Conservation (phyloP, 2,329 filamentous ascomycete species). For the Neopestalotiopsis sp. region DNA sequence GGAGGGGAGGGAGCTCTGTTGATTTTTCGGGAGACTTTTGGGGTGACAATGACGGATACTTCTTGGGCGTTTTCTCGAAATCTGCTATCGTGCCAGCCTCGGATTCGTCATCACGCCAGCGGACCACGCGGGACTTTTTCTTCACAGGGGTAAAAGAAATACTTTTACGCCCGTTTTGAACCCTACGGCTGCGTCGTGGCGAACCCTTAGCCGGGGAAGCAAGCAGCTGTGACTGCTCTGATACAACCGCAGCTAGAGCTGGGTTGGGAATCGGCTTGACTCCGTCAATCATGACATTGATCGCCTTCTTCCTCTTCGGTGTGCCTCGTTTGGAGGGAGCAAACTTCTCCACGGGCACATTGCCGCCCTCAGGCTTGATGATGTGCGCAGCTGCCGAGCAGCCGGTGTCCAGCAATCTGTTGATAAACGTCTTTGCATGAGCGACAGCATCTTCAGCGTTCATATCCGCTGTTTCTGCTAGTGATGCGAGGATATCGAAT, state of each 20-base stretch:
- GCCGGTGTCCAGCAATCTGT: slow-evolving; percentile 78
- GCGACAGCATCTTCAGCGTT: slow-evolving; percentile 81
- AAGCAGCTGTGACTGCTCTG: slow-evolving; percentile 43
- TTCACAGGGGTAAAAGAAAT: slow-evolving; percentile 84
- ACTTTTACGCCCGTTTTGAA: slow-evolving; percentile 67
- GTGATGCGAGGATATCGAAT: slow-evolving; percentile 85
- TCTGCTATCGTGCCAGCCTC: slow-evolving; percentile 86
- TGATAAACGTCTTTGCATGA: slow-evolving; percentile 78
- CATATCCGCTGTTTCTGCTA: slow-evolving; percentile 83
- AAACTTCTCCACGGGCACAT: slow-evolving; percentile 67
- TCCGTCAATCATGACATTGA: slow-evolving; percentile 39
- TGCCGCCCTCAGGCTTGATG: slow-evolving; percentile 83
- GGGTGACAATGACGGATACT: slow-evolving; percentile 63
- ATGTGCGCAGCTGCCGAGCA: slow-evolving; percentile 78
- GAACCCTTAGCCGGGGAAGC: slow-evolving; percentile 75
- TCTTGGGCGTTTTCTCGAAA: slow-evolving; percentile 88
- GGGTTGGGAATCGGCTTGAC: slow-evolving; percentile 52
- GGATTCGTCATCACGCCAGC: slow-evolving; percentile 88
- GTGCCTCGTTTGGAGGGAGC: slow-evolving; percentile 76
- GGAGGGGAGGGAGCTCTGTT: slow-evolving; percentile 51
- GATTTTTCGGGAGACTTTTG: slow-evolving; percentile 55
- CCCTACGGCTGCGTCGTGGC: slow-evolving; percentile 81
- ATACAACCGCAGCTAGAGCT: slow-evolving; percentile 40
- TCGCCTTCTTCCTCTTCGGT: slow-evolving; percentile 72
- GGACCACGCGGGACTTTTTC: slow-evolving; percentile 77